Evolutionary conservation across 805 yeast genomes (phyloP).

Genomic region (Lipomyces kockii): DNA sequence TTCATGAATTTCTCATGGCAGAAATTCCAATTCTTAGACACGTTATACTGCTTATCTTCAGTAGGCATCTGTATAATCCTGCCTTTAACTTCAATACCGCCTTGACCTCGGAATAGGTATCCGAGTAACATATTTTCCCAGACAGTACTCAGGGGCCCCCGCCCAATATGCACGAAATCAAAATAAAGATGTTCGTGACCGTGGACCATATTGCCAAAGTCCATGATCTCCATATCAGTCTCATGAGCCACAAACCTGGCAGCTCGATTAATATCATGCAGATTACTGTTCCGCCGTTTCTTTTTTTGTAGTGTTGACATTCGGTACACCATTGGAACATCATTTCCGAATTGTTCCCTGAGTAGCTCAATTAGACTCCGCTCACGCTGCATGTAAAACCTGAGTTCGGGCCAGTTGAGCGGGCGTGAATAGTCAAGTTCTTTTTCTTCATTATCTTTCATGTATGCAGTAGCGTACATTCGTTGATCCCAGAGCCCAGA

Average conservation of each 20-base stretch:
- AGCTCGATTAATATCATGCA: slow-evolving; percentile 8
- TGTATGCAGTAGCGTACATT: neutral
- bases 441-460: no score
- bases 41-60: neutral
- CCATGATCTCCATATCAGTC: slow-evolving; percentile 13
- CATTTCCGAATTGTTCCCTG: slow-evolving; percentile 11
- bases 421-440: slow-evolving; percentile 2
- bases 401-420: slow-evolving; percentile 15
- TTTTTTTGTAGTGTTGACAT: no score
- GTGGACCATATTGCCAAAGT: slow-evolving; percentile 4
- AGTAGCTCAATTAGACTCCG: neutral
- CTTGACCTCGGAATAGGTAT: slow-evolving; percentile 11
- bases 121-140: slow-evolving; percentile 17
- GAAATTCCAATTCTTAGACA: neutral
- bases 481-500: slow-evolving; percentile 24
- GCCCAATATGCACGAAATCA: slow-evolving; percentile 12
- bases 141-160: neutral
- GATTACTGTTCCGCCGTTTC: no score
- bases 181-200: slow-evolving; percentile 3
- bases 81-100: slow-evolving; percentile 14
- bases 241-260: slow-evolving; percentile 13
- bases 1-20: slow-evolving; percentile 2
- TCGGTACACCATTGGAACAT: slow-evolving; percentile 21
- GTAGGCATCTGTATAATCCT: slow-evolving; percentile 1
- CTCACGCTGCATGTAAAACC: slow-evolving; percentile 19